Base-by-base conservation (phyloP, 2,329 filamentous ascomycete genomes). In the Monosporascus sp. region DNA sequence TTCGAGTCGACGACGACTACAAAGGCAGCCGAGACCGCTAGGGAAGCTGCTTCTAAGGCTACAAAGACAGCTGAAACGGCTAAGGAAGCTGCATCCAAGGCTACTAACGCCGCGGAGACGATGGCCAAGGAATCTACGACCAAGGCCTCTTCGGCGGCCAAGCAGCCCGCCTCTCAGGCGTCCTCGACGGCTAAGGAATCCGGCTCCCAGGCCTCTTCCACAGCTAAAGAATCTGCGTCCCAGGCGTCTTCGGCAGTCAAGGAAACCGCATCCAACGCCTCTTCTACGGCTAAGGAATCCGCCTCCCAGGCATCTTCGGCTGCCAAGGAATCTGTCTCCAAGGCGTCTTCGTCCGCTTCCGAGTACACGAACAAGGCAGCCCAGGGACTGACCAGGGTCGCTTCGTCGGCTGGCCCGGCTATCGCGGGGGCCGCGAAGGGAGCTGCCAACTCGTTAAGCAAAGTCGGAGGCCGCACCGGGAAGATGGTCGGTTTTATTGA, bases 401-500 rank as follows among this genome's bases (percentile, higher is more conserved):
- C 86, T 59, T 85, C 88, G 64, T 85, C 89, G 51, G 92, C 91
- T 63, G 89, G 89, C 53, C 86, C 89, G 56, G 89, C 85, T 56
- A 78, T 95, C 64, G 80, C 82, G 63, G 85, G 83, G 68, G 89
- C 88, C 63, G 88, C 88, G 53, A 82, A 83, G 68, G 81, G 83
- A 52, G 74, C 86, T 61, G 75, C 79, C 61, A 82, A 75, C 67
- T 84, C 88, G 53, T 74, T 96, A 63, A 79, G 83, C 70, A 88
- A 84, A 74, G 80, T 92, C 69, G 92, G 91, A 67, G 93, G 93
- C 66, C 84, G 88, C 65, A 92, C 90, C 57, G 91, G 90, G 66
- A 84, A 81, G 72, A 68, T 92, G 62, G 82, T 96, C 71, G 79
- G 78, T 63, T 89, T 92, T 67, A 79, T 94, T 67, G 89, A 97